A percentile compares a stretch with the other conserved stretches of the same genome.
Conservation (phyloP, 345 rosid genomes). For the Eucalyptus guilfoylei region DNA sequence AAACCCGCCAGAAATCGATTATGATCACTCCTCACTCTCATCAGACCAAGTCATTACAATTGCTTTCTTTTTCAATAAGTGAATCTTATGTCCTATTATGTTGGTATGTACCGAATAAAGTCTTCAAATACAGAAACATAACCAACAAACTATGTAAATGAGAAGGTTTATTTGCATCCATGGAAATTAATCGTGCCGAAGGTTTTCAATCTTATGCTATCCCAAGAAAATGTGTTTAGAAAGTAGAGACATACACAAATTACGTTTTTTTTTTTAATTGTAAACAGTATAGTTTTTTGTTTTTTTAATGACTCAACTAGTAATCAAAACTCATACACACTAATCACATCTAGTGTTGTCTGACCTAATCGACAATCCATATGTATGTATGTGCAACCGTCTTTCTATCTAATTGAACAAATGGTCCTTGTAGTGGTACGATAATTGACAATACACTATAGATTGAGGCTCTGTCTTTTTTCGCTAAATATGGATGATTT, state of each 20-base stretch:
- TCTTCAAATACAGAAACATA: not conserved
- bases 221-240: not conserved
- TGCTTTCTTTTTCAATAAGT: no score
- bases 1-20: rapidly evolving
- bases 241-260: not conserved
- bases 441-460: not conserved
- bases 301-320: not conserved
- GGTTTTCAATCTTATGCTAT: not conserved
- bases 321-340: not conserved
- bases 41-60: not conserved
- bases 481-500: no score
- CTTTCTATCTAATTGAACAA: not conserved
- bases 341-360: not conserved
- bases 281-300: not conserved
- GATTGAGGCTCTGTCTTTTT: not conserved
- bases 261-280: not conserved
- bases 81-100: not conserved
- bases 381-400: not conserved
- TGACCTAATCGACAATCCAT: not conserved
- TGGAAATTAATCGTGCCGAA: not conserved
- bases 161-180: not conserved
- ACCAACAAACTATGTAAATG: not conserved
- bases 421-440: not conserved
- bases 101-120: no score
- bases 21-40: rapidly evolving